Base-by-base conservation (phyloP, 2,329 filamentous ascomycete species). In the Microsporum canis region DNA sequence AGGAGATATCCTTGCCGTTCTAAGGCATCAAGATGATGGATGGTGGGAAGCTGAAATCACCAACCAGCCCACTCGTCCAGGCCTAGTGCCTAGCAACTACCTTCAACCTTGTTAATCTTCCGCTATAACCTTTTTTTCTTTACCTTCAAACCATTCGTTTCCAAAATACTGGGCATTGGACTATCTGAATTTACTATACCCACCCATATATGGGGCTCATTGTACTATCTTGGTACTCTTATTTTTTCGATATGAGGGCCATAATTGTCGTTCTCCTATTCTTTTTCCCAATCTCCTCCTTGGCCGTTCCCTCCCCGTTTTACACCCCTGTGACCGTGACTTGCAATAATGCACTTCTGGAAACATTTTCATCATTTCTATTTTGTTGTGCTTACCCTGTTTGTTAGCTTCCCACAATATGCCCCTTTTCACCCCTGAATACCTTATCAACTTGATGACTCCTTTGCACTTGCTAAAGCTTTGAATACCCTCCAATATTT, bases 41-140 rank as follows among this genome's bases (percentile, higher is more conserved):
- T 99, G 94, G 94, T 99, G 95, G 94, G 94, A 99, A 77, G 95
- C 95, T 10, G 92, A 96, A 73, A 84, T 96, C 45, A 88, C 91
- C 53, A 79, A 78, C 6, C 72, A 76, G 45, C 72, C 71, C n/a
- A 66, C 69, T 43, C 71, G 68, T 60, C 73, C 80, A 14, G 84
- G 84, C 29, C 74, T 87, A 66, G 84, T 87, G 58, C 84, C 84
- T 2, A 85, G 82, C 66, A 87, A 87, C 71, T 87, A 87, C 68
- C 71, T 87, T 61, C 84, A 86, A 72, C 77, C 78, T 60, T 83
- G 82, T 63, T 80, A 70, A 73, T 27, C 33, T 7, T 47, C 17
- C 43, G n/a, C 17, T 23, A 7, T 7, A n/a, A 29, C 5, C 23
- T 27, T 10, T 33, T 27, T 8, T 29, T 7, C 23, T 29, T 2